Conservation (phyloP, 805 yeast species). For the Lipomyces kockii region DNA sequence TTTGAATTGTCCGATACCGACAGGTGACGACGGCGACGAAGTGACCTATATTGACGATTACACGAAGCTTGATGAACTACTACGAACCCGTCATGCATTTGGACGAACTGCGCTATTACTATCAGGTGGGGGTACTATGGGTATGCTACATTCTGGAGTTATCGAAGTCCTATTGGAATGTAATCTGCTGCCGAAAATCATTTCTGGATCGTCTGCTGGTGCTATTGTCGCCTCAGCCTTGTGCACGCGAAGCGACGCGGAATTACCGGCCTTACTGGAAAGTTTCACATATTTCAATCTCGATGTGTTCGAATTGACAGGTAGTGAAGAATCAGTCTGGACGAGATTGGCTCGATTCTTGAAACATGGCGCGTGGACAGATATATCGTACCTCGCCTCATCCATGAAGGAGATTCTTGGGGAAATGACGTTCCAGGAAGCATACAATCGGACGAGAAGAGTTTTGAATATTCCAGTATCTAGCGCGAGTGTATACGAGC, state of each 20-base stretch:
- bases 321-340: slow-evolving; percentile 57
- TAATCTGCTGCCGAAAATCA: slow-evolving; percentile 78
- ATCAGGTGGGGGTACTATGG: slow-evolving; percentile 96
- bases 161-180: slow-evolving; percentile 75
- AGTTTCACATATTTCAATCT: slow-evolving; percentile 48
- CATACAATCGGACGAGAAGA: slow-evolving; percentile 90
- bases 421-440: slow-evolving; percentile 89
- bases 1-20: slow-evolving; percentile 39
- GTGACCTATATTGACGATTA: slow-evolving; percentile 58
- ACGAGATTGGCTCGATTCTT: slow-evolving; percentile 63
- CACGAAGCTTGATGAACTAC: slow-evolving; percentile 73
- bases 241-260: slow-evolving; percentile 78
- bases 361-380: slow-evolving; percentile 90
- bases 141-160: slow-evolving; percentile 91
- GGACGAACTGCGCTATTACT: slow-evolving; percentile 95
- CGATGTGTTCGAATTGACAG: slow-evolving; percentile 62
- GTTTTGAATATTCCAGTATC: slow-evolving; percentile 94
- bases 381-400: slow-evolving; percentile 66
- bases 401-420: slow-evolving; percentile 84
- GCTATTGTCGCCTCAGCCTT: slow-evolving; percentile 90
- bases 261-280: slow-evolving; percentile 56
- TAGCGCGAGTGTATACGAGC: slow-evolving; percentile 87
- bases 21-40: slow-evolving; percentile 37
- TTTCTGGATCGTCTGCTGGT: slow-evolving; percentile 96
- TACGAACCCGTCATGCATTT: slow-evolving; percentile 86